Evolutionary conservation across 1,284 basidiomycete species (phyloP), one percentile per base, ranked within the genome.

Genomic region (Melampsora occidentalis): DNA sequence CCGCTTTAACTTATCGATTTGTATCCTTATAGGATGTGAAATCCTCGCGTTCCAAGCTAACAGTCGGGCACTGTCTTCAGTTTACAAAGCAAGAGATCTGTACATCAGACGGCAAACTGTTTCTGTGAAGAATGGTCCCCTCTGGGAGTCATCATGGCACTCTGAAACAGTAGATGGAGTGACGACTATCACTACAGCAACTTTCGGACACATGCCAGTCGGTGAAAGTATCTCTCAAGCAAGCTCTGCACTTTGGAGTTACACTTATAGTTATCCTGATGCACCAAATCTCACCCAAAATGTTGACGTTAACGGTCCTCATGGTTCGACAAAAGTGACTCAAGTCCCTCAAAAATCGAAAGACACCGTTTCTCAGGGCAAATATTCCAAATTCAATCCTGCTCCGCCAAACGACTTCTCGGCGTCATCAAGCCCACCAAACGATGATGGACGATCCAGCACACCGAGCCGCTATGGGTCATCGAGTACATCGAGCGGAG

Each of bases 11-110:
- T 22, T 59, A 59, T 22, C n/a, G 28, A 28, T 59, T 9, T 59
- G n/a, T 28, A 59, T 59, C 10, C 53, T 59, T 28, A 28, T 59
- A 59, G 53, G 53, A 59, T 59, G 20, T 59, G 22, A 59, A 22
- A 59, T 59, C 16, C 28, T 59, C 53, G 22, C 53, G 9, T 59
- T 59, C 18, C 53, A 28, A 22, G 53, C 53, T 3, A 59, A 22
- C 53, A 59, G 53, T 59, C 53, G 53, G 53, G 53, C 53, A 59
- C 53, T 59, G n/a, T 59, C 53, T 22, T 59, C 53, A 22, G 16
- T 59, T 59, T 18, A 59, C 28, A 59, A 22, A 59, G 9, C 53
- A 59, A 59, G 28, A 59, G n/a, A 59, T 10, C 28, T 28, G 14
- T n/a, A n/a, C 53, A 16, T 3, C 22, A 22, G 18, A 28, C n/a